Evolutionary conservation across 1,139 yeast species (phyloP).

Genomic region (Kodamaea suecica): DNA sequence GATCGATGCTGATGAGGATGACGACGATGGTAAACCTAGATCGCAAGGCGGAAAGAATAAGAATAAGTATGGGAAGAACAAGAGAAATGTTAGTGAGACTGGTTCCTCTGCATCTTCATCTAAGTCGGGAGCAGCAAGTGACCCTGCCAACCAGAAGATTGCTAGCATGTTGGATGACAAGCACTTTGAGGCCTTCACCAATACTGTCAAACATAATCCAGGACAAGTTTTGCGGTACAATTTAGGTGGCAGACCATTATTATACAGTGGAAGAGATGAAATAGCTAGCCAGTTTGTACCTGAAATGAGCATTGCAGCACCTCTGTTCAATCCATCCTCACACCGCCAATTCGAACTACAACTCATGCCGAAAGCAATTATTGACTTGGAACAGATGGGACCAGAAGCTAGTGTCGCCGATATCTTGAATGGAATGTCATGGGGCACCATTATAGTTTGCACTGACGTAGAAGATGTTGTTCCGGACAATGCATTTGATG

Average conservation of each 20-base stretch:
- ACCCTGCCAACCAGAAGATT: constrained; percentile 29
- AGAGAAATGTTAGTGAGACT: constrained; percentile 7
- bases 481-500: constrained; percentile 53
- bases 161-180: constrained; percentile 66
- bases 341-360: constrained; percentile 76
- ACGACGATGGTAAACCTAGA: constrained; percentile 8
- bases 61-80: constrained; percentile 5
- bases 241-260: constrained; percentile 66
- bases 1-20: constrained; percentile 40
- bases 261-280: constrained; percentile 64
- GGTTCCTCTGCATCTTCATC: constrained; percentile 16
- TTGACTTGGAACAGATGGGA: constrained; percentile 61
- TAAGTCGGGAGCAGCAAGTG: constrained; percentile 16
- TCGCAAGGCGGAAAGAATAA: constrained; percentile 9
- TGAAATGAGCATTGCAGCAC: constrained; percentile 42
- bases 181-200: constrained; percentile 74
- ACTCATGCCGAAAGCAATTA: constrained; percentile 88
- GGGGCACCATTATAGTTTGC: constrained; percentile 91
- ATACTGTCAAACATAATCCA: constrained; percentile 74
- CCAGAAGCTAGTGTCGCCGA: constrained; percentile 39
- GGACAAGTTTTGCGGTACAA: constrained; percentile 84
- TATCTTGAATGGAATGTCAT: constrained; percentile 79
- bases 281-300: constrained; percentile 42
- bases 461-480: constrained; percentile 73
- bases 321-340: constrained; percentile 61